Evolutionary conservation across 352 stramenopile species (phyloP).

Genomic region (Aphanomyces stellatus): DNA sequence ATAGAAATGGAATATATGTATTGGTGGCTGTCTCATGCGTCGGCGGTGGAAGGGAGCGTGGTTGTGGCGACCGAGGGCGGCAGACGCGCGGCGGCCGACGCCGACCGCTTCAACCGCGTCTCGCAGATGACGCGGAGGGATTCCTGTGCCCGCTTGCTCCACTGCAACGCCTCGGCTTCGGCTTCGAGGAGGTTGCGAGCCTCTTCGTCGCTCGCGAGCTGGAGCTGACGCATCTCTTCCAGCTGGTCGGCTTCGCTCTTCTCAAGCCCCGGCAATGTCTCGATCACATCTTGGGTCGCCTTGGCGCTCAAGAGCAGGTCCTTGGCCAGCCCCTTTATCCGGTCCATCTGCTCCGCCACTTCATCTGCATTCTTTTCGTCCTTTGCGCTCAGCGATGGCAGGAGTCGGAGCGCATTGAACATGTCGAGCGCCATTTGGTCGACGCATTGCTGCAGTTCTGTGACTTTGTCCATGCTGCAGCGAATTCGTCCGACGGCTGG

Average conservation of each 20-base stretch:
- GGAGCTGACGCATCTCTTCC: slow-evolving; percentile 62
- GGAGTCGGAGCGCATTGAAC: slow-evolving; percentile 78
- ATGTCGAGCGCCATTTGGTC: slow-evolving; percentile 82
- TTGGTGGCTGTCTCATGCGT: no score
- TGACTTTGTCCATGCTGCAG: slow-evolving; percentile 54
- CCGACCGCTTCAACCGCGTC: slow-evolving; percentile 33
- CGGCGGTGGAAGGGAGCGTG: no score
- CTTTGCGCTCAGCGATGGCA: slow-evolving; percentile 31
- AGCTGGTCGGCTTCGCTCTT: slow-evolving; percentile 77
- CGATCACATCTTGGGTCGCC: slow-evolving; percentile 69
- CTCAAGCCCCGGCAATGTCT: slow-evolving; percentile 70
- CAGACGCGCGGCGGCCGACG: no score
- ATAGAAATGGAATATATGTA: neutral
- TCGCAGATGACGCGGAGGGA: slow-evolving; percentile 78
- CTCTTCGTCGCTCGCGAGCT: slow-evolving; percentile 80
- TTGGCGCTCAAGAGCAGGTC: slow-evolving; percentile 73
- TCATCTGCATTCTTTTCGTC: slow-evolving; percentile 26
- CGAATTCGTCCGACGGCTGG: neutral
- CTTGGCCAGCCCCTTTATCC: slow-evolving; percentile 67
- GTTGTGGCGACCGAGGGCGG: no score
- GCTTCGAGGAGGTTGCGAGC: slow-evolving; percentile 74
- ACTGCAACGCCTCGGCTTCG: slow-evolving; percentile 72
- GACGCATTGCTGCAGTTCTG: slow-evolving; percentile 74
- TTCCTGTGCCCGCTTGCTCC: slow-evolving; percentile 73
- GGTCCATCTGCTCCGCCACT: slow-evolving; percentile 7